phyloP scores from a whole-genome alignment of 208 protist species.

The Leishmania aethiopica region DNA sequence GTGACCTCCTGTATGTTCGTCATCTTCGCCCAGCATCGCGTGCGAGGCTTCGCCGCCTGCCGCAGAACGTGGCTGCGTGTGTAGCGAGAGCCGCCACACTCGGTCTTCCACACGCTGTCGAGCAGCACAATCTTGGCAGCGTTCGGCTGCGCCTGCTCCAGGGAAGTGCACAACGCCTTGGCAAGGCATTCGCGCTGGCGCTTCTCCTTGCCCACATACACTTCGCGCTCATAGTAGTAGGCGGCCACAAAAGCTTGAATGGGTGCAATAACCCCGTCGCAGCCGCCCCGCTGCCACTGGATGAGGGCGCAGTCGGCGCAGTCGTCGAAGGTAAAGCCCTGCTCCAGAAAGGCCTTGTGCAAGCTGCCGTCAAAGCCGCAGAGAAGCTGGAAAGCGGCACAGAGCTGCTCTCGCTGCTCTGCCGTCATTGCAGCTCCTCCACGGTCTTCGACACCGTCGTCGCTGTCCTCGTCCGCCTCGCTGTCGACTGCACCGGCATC shows the following conservation, averaged over 20 bases:
- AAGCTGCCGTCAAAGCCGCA: conserved; percentile 35
- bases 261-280: conserved; percentile 58
- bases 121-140: conserved; percentile 58
- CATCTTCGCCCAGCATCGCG: conserved; percentile 46
- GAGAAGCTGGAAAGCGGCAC: conserved; percentile 49
- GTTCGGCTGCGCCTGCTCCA: conserved; percentile 67
- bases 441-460: conserved; percentile 12
- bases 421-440: conserved; percentile 11
- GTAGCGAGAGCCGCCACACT: conserved; percentile 11
- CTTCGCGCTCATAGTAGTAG: conserved; percentile 68
- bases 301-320: conserved; percentile 66
- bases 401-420: conserved; percentile 34
- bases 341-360: conserved; percentile 45
- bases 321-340: conserved; percentile 76
- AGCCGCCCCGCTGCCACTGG: conserved; percentile 61
- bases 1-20: conserved; percentile 46
- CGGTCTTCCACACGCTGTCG: conserved; percentile 36
- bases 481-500: background rate
- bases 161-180: conserved; percentile 50
- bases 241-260: conserved; percentile 71
- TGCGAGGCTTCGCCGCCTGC: conserved; percentile 15
- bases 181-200: conserved; percentile 61
- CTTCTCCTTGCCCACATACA: conserved; percentile 47
- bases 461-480: conserved; percentile 10
- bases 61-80: conserved; percentile 14